A percentile compares a stretch with the other conserved stretches of the same genome.
Evolutionary conservation across 345 rosid species (phyloP).

Genomic region (Dipteronia sinensis): DNA sequence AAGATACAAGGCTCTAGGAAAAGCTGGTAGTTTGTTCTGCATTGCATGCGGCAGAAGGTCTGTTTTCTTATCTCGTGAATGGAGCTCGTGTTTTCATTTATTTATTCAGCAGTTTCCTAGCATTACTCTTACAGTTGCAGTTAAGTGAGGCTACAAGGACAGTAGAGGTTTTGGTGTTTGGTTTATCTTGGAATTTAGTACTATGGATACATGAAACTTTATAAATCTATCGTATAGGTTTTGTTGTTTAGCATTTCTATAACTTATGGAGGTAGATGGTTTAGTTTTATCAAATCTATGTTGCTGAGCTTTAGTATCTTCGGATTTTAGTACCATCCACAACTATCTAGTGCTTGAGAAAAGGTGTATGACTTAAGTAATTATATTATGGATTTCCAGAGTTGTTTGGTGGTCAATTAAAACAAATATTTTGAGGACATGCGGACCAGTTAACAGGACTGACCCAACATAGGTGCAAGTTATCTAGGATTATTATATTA

Average conservation of each 20-base stretch:
- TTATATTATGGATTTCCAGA: not conserved
- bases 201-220: constrained; percentile 1
- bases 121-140: constrained; percentile 8
- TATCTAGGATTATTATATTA: not conserved
- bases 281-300: constrained; percentile 8
- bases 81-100: constrained; percentile 28
- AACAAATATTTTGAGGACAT: not conserved
- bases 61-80: constrained; percentile 42
- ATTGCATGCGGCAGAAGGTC: constrained; percentile 70
- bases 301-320: not conserved
- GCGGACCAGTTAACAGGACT: not conserved
- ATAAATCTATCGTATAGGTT: not conserved
- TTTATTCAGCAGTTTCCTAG: constrained; percentile 32
- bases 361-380: not conserved
- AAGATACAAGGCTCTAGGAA: constrained; percentile 71
- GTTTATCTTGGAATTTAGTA: not conserved
- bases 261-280: constrained; percentile 4
- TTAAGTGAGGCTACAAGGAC: not conserved
- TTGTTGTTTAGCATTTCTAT: constrained; percentile 6
- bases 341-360: not conserved
- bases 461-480: not conserved
- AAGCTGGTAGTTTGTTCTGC: constrained; percentile 76
- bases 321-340: not conserved
- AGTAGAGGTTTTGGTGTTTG: not conserved
- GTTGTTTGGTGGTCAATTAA: not conserved